Percentiles rank a stretch among this genome's conserved stretches.
These are phyloP conservation scores for Candida berthetii DNA, from an alignment of 805 yeast genomes.

Conservation along the genomic window DNA sequence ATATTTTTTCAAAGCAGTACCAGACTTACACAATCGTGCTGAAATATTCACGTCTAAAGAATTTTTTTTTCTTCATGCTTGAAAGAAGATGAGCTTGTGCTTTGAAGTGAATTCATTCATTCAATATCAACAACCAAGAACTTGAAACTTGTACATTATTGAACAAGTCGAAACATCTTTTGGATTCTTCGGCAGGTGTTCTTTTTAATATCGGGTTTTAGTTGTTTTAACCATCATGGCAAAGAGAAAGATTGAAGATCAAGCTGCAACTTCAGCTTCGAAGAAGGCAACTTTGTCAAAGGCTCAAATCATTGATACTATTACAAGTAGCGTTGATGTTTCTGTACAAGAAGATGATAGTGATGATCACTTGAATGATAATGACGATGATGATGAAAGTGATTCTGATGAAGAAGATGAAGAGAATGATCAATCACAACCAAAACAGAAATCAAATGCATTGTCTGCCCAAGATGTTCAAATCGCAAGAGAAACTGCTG, in stretches of 20 bases:
- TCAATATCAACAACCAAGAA: no score
- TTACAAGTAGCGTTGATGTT: slow-evolving; percentile 4
- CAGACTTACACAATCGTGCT: no score
- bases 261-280: neutral
- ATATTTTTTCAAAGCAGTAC: no score
- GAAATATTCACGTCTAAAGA: no score
- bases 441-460: slow-evolving; percentile 19
- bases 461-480: slow-evolving; percentile 79
- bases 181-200: no score
- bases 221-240: neutral
- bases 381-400: slow-evolving; percentile 13
- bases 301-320: slow-evolving; percentile 12
- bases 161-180: no score
- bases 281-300: slow-evolving; percentile 17
- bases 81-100: no score
- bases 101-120: no score
- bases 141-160: no score
- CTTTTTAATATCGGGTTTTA: no score
- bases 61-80: no score
- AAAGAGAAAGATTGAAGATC: neutral
- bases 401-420: slow-evolving; percentile 25
- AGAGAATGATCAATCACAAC: slow-evolving; percentile 14
- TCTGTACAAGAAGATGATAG: neutral
- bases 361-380: slow-evolving; percentile 6
- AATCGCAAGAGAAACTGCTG: slow-evolving; percentile 89